Conservation (phyloP, 805 yeast genomes). For the Candida vaughaniae region DNA sequence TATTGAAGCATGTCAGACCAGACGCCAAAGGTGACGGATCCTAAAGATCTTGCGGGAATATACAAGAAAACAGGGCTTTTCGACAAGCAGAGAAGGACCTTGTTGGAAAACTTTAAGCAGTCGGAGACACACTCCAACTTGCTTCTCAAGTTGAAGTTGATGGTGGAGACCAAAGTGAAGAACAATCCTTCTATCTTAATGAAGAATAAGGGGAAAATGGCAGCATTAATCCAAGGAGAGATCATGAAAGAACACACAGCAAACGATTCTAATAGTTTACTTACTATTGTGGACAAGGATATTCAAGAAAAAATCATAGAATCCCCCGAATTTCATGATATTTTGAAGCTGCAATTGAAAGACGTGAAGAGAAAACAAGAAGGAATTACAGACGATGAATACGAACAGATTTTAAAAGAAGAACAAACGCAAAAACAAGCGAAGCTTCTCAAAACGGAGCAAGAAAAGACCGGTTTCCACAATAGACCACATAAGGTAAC, state of each 20-base stretch:
- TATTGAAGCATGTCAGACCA: no score
- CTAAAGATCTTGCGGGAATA: slow-evolving; percentile 37
- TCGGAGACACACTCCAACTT: slow-evolving; percentile 42
- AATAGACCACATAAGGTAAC: slow-evolving; percentile 21
- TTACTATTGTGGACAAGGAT: slow-evolving; percentile 43
- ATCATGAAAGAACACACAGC: slow-evolving; percentile 32
- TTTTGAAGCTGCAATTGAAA: slow-evolving; percentile 29
- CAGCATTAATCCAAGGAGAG: slow-evolving; percentile 53
- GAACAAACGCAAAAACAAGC: slow-evolving; percentile 7
- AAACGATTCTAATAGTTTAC: slow-evolving; percentile 19
- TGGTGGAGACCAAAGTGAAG: slow-evolving; percentile 47
- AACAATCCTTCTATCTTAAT: slow-evolving; percentile 48
- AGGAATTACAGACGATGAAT: slow-evolving; percentile 43
- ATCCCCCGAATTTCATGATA: slow-evolving; percentile 37
- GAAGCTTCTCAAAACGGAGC: neutral
- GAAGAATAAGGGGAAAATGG: slow-evolving; percentile 50
- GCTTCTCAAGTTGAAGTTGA: slow-evolving; percentile 35
- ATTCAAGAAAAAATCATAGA: slow-evolving; percentile 44
- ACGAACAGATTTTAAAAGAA: slow-evolving; percentile 26
- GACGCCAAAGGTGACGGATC: slow-evolving; percentile 20
- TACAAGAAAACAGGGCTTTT: slow-evolving; percentile 52
- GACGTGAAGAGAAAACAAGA: slow-evolving; percentile 29
- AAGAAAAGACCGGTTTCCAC: neutral
- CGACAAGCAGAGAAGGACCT: slow-evolving; percentile 42
- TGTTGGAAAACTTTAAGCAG: slow-evolving; percentile 43